phyloP scores from a whole-genome alignment of 441 rosid genomes.

The Breynia disticha region DNA sequence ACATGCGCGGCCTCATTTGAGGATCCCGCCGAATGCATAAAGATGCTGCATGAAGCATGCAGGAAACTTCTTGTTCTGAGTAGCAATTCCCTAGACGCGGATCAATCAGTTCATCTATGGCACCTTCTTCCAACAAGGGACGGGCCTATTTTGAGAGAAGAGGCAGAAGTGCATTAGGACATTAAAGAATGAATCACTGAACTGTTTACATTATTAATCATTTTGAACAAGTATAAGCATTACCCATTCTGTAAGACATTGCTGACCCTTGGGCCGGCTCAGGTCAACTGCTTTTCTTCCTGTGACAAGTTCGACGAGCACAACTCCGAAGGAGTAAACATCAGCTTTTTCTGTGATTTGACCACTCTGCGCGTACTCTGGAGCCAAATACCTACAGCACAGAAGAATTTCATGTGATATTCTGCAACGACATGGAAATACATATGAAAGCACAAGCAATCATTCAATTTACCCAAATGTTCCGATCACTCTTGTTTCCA shows the following conservation, averaged over 20 bases:
- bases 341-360: conserved; percentile 97
- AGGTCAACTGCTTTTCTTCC: conserved; percentile 97
- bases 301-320: conserved; percentile 85
- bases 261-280: conserved; percentile 88
- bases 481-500: conserved; percentile 95
- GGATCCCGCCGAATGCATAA: conserved; percentile 88
- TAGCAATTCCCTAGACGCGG: conserved; percentile 52
- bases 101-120: conserved; percentile 65
- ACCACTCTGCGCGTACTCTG: conserved; percentile 95
- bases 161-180: conserved; percentile 8
- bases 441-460: conserved; percentile 10
- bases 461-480: conserved; percentile 85
- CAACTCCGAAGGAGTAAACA: conserved; percentile 95
- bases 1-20: conserved; percentile 84
- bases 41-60: conserved; percentile 92
- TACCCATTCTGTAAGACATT: conserved; percentile 98
- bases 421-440: conserved; percentile 8
- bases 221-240: neutral
- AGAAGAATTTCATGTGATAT: conserved; percentile 11
- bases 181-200: no score
- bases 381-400: conserved; percentile 81
- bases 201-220: no score
- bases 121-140: conserved; percentile 76
- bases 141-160: conserved; percentile 60
- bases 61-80: conserved; percentile 63